These are phyloP conservation scores for Arabis alpina DNA, from an alignment of 345 rosid genomes.

Conservation along the genomic window DNA sequence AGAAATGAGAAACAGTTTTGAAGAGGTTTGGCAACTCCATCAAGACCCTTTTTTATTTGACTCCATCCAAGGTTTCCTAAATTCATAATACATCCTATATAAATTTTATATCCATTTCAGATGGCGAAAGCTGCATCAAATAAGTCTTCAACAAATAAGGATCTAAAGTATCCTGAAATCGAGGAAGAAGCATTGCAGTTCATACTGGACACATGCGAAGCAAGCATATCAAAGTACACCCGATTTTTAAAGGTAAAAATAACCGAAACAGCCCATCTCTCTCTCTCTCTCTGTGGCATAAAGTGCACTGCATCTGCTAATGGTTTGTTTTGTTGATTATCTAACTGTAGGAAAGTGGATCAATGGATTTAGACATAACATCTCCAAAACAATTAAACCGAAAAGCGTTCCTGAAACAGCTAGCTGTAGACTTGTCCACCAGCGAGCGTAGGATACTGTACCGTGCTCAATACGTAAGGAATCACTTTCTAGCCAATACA, in stretches of 20 bases:
- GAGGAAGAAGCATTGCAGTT: constrained; percentile 82
- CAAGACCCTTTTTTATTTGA: constrained; percentile 1
- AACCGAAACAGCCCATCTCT: not conserved
- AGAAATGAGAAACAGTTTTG: constrained; percentile 71
- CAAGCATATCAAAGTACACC: constrained; percentile 86
- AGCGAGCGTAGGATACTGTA: constrained; percentile 88
- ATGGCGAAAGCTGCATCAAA: constrained; percentile 95
- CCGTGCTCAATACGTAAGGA: constrained; percentile 87
- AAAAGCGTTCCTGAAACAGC: constrained; percentile 84
- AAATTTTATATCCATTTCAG: constrained; percentile 47
- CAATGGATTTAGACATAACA: constrained; percentile 93
- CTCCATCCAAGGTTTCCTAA: not conserved
- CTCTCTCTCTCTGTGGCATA: not conserved
- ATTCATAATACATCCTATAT: constrained; percentile 14
- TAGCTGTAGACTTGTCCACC: constrained; percentile 87
- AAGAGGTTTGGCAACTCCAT: constrained; percentile 64
- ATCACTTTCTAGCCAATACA: constrained; percentile 3
- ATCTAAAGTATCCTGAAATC: constrained; percentile 65
- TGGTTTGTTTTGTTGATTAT: constrained; percentile 46
- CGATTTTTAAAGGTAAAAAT: constrained; percentile 74
- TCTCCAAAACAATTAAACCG: constrained; percentile 91
- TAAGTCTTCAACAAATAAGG: constrained; percentile 59
- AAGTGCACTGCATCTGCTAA: constrained; percentile 48
- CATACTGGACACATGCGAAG: constrained; percentile 76
- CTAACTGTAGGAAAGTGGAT: constrained; percentile 72